These are phyloP conservation scores for Leccinum broughii DNA, from an alignment of 768 basidiomycete genomes.

Conservation along the genomic window DNA sequence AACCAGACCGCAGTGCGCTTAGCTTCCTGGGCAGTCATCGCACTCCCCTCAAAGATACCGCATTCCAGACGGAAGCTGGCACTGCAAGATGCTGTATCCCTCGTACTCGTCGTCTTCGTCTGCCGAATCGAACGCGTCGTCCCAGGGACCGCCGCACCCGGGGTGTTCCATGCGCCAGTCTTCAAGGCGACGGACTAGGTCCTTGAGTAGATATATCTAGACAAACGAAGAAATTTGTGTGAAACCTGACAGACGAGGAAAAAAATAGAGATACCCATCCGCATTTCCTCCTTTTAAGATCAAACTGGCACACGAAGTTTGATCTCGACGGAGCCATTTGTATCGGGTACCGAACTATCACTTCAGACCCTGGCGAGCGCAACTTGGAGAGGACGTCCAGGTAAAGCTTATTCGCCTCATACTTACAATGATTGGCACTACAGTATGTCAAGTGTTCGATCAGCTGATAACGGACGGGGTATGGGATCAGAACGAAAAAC, in stretches of 20 bases:
- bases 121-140: constrained; percentile 14
- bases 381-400: constrained; percentile 15
- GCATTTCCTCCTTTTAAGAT: not conserved
- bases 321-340: constrained; percentile 18
- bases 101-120: constrained; percentile 12
- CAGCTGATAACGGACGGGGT: not conserved
- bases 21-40: not conserved
- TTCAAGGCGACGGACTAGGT: constrained; percentile 13
- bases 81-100: constrained; percentile 4
- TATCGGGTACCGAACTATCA: constrained; percentile 22
- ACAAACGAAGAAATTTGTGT: not conserved
- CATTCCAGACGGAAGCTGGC: not conserved
- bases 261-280: constrained; percentile 10
- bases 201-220: constrained; percentile 10
- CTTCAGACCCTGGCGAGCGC: constrained; percentile 26
- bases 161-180: constrained; percentile 15
- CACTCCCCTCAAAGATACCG: not conserved
- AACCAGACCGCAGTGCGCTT: not conserved
- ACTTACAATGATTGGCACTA: constrained; percentile 17
- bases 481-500: not conserved
- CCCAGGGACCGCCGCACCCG: constrained; percentile 13
- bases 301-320: constrained; percentile 16
- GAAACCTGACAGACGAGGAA: not conserved
- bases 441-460: not conserved
- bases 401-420: constrained; percentile 13